Evolutionary conservation across 176 grass and related monocot genomes (phyloP).

Genomic region (Hordeum vulgare): DNA sequence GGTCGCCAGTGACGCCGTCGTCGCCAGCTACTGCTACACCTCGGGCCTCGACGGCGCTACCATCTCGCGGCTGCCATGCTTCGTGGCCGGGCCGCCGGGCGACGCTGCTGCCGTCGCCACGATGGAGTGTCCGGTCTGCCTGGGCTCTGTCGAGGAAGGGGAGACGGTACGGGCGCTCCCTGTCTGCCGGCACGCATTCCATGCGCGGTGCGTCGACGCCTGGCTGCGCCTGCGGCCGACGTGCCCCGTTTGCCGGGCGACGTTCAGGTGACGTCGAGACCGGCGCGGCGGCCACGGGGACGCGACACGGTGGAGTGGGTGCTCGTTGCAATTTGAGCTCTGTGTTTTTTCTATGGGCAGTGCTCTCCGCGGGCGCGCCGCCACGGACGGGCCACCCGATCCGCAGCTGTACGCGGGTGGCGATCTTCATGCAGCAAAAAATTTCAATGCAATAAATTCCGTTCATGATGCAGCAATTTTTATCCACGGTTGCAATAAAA

Average conservation of each 20-base stretch:
- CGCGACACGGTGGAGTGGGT: too few species aligned
- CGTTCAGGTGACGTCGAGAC: conserved; percentile 7
- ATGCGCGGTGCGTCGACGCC: conserved; percentile 37
- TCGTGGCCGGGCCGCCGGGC: background rate
- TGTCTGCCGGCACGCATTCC: conserved; percentile 51
- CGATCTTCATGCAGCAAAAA: too few species aligned
- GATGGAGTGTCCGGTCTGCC: conserved; percentile 42
- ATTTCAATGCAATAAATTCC: too few species aligned
- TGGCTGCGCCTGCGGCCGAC: conserved; percentile 37
- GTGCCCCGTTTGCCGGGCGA: conserved; percentile 41
- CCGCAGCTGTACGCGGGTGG: too few species aligned
- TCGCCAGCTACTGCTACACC: background rate
- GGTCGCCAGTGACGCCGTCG: background rate
- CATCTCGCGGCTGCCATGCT: conserved; percentile 14
- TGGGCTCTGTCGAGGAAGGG: conserved; percentile 14
- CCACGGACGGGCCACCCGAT: too few species aligned
- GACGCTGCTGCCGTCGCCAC: background rate
- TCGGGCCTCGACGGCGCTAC: background rate
- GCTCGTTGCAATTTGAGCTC: background rate
- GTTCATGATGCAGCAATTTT: too few species aligned
- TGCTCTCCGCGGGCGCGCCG: too few species aligned
- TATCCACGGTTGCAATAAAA: too few species aligned
- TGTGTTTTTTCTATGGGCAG: too few species aligned
- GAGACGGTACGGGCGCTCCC: conserved; percentile 36
- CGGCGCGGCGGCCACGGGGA: background rate